Percentiles rank a stretch among this genome's conserved stretches.
Evolutionary conservation across 108 stramenopile species (phyloP).

Genomic region (Schizochytrium sp.): DNA sequence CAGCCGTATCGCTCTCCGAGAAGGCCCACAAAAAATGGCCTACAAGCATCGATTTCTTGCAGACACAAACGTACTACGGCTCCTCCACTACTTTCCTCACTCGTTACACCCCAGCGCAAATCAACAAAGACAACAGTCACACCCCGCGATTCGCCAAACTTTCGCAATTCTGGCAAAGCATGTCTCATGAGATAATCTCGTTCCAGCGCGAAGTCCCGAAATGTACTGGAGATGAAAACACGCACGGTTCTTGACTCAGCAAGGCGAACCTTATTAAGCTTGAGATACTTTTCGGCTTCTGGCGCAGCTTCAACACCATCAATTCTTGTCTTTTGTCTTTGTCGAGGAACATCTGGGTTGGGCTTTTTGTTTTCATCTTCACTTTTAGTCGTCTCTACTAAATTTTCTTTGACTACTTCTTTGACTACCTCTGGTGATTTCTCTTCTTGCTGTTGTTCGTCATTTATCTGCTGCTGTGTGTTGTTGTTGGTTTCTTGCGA

Average conservation of each 20-base stretch:
- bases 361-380: too few species aligned
- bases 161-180: slow-evolving; percentile 61
- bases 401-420: too few species aligned
- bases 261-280: slow-evolving; percentile 6
- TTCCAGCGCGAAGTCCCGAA: slow-evolving; percentile 57
- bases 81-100: slow-evolving; percentile 59
- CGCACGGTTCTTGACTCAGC: slow-evolving; percentile 59
- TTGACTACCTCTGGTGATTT: too few species aligned
- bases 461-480: too few species aligned
- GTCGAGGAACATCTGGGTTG: too few species aligned
- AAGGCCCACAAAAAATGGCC: slow-evolving; percentile 61
- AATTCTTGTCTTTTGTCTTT: not conserved
- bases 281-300: not conserved
- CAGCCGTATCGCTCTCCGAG: slow-evolving; percentile 64
- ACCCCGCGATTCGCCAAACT: slow-evolving; percentile 51
- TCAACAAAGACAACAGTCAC: slow-evolving; percentile 59
- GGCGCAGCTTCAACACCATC: slow-evolving; percentile 1
- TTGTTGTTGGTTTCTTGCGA: too few species aligned
- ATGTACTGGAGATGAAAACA: slow-evolving; percentile 54
- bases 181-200: slow-evolving; percentile 59
- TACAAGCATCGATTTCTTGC: slow-evolving; percentile 58
- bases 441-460: too few species aligned
- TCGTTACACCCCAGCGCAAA: slow-evolving; percentile 65
- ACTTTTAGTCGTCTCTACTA: too few species aligned
- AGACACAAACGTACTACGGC: slow-evolving; percentile 62